phyloP scores from a whole-genome alignment of 140 eudicot species.

The Ambrosia hybrid region DNA sequence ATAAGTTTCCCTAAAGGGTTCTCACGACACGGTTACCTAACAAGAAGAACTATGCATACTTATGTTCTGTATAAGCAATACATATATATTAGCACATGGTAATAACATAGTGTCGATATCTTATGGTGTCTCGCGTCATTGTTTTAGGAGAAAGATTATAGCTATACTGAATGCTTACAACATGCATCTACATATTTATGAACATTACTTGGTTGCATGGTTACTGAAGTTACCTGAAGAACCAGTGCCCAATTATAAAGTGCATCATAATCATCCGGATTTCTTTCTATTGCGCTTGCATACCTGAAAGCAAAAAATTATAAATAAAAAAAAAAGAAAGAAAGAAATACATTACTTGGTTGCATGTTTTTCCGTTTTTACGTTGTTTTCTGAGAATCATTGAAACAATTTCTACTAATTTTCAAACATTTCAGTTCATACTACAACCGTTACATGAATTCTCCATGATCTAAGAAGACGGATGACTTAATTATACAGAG shows the following conservation, averaged over 20 bases:
- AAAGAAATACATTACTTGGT: neutral
- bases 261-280: conserved; percentile 94
- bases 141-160: conserved; percentile 19
- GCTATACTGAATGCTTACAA: too few relatives aligned
- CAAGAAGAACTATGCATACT: too few relatives aligned
- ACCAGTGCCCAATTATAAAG: conserved; percentile 98
- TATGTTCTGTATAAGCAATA: conserved; percentile 4
- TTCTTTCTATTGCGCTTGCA: conserved; percentile 85
- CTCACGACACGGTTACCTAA: too few relatives aligned
- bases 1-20: too few relatives aligned
- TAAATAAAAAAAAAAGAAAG: too few relatives aligned
- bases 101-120: too few relatives aligned
- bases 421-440: neutral
- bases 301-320: conserved; percentile 75
- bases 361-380: neutral
- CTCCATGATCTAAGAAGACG: neutral
- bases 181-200: too few relatives aligned
- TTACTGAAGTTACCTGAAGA: conserved; percentile 59
- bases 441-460: conserved; percentile 6
- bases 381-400: too few relatives aligned
- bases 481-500: neutral
- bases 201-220: too few relatives aligned
- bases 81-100: too few relatives aligned
- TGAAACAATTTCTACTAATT: neutral
- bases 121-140: too few relatives aligned